These are phyloP conservation scores for Puccinia hordei DNA, from an alignment of 1,284 basidiomycete species.

Conservation along the genomic window DNA sequence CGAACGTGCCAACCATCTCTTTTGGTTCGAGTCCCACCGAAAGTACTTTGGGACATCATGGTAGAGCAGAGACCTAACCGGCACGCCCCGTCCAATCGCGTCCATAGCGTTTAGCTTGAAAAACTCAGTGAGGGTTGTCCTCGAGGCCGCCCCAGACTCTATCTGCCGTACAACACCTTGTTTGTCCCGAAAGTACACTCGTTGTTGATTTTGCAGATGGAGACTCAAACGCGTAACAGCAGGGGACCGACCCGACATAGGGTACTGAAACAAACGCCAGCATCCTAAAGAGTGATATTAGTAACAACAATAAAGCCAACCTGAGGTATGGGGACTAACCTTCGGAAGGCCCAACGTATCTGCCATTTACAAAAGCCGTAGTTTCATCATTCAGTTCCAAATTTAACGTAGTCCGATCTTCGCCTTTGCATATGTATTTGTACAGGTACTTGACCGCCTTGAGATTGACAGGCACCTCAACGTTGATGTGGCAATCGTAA, in stretches of 20 bases:
- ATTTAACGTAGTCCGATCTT: no score
- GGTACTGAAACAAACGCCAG: no score
- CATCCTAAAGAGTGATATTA: no score
- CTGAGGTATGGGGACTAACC: no score
- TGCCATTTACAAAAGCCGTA: no score
- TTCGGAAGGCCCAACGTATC: no score
- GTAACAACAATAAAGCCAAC: no score
- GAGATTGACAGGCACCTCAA: no score
- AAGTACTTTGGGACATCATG: constrained; percentile 13
- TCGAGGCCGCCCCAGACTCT: neutral
- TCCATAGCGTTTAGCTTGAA: neutral
- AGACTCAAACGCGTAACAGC: neutral
- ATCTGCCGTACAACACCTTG: neutral
- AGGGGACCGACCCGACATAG: constrained; percentile 55
- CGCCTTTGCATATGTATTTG: no score
- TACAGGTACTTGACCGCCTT: no score
- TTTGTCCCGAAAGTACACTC: neutral
- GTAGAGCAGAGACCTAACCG: neutral
- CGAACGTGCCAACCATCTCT: constrained; percentile 55
- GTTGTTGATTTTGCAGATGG: neutral
- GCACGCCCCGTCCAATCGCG: neutral
- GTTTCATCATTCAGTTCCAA: no score
- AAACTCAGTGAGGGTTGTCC: neutral
- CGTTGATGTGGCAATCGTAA: no score
- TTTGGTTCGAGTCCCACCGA: neutral